These are phyloP conservation scores for Schizophyllum commune DNA, from an alignment of 1,284 basidiomycete genomes.

Conservation along the genomic window DNA sequence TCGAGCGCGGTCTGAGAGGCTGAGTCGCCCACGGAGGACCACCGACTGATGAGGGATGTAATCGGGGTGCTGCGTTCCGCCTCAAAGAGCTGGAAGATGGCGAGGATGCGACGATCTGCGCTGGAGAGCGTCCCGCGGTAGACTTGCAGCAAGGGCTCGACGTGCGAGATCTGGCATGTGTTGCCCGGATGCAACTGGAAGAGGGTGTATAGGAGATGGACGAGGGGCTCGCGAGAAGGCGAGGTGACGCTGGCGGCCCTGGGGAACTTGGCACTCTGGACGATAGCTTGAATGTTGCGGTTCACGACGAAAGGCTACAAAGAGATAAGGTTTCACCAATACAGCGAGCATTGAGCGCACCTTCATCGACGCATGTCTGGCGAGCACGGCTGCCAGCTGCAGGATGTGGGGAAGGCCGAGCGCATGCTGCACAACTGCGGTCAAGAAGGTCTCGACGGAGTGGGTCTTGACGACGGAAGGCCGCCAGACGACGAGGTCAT, in stretches of 20 bases:
- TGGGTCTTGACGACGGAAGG: constrained; percentile 39
- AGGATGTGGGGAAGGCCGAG: constrained; percentile 39
- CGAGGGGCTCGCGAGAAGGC: constrained; percentile 35
- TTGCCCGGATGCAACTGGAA: constrained; percentile 73
- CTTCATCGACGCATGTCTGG: constrained; percentile 47
- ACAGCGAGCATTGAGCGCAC: constrained; percentile 26
- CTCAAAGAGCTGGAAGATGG: constrained; percentile 78
- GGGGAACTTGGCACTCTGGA: constrained; percentile 55
- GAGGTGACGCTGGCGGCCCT: constrained; percentile 25
- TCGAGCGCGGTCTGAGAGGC: constrained; percentile 47
- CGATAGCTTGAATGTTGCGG: constrained; percentile 50
- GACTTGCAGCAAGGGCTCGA: constrained; percentile 66
- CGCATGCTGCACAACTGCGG: constrained; percentile 55
- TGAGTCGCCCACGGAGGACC: constrained; percentile 44
- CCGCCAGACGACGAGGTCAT: not conserved
- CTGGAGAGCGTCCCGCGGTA: constrained; percentile 66
- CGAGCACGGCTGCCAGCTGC: constrained; percentile 38
- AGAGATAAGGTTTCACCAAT: not conserved
- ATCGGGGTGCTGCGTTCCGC: constrained; percentile 59
- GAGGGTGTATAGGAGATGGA: constrained; percentile 51
- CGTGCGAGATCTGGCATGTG: constrained; percentile 75
- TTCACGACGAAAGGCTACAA: constrained; percentile 54
- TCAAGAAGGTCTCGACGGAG: constrained; percentile 69
- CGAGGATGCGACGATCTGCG: constrained; percentile 61
- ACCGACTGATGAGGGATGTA: constrained; percentile 49